Percentiles rank a stretch among this genome's conserved stretches.
Evolutionary conservation across 2,329 filamentous ascomycete genomes (phyloP).

Genomic region (Uncinocarpus reesii): DNA sequence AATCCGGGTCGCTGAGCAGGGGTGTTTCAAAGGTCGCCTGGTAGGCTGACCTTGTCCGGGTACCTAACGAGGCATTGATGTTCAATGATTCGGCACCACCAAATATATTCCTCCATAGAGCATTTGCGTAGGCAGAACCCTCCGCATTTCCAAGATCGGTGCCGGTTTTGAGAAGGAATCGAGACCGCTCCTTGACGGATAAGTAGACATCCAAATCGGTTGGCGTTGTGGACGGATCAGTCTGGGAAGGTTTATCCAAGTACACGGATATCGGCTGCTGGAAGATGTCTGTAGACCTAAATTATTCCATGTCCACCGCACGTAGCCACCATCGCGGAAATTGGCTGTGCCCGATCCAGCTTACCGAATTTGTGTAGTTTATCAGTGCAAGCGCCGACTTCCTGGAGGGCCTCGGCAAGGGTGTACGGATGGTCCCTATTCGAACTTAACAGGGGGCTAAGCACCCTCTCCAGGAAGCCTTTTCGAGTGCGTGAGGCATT

Average conservation of each 20-base stretch:
- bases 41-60: conserved; percentile 82
- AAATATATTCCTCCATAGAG: conserved; percentile 82
- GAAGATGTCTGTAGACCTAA: conserved; percentile 59
- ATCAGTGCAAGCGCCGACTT: conserved; percentile 58
- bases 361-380: conserved; percentile 73
- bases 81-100: conserved; percentile 86
- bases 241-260: conserved; percentile 62
- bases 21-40: conserved; percentile 76
- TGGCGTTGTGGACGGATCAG: conserved; percentile 57
- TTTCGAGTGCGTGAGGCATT: conserved; percentile 74
- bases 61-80: conserved; percentile 78
- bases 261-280: conserved; percentile 72
- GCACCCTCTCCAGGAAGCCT: conserved; percentile 69
- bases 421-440: conserved; percentile 61
- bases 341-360: conserved; percentile 17
- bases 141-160: conserved; percentile 91
- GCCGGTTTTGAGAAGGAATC: conserved; percentile 81
- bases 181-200: conserved; percentile 65
- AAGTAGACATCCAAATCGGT: conserved; percentile 76
- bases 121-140: conserved; percentile 82
- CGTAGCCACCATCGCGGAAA: background rate
- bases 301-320: background rate
- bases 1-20: conserved; percentile 70
- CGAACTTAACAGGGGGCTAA: conserved; percentile 64
- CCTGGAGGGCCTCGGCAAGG: conserved; percentile 64